phyloP scores from a whole-genome alignment of 495 filamentous ascomycete species.

The Penicillium flavigenum region DNA sequence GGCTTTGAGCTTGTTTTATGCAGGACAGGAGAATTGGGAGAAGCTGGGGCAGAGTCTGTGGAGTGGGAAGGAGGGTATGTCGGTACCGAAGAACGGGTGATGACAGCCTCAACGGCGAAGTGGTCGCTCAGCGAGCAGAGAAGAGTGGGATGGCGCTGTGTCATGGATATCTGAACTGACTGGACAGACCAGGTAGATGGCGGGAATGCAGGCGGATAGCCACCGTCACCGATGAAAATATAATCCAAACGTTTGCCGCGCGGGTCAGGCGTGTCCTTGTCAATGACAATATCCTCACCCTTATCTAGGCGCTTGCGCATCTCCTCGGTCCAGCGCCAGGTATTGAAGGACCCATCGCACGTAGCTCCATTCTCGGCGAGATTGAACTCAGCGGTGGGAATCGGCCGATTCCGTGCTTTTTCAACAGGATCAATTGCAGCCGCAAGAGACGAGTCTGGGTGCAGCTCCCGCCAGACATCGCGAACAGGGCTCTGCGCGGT shows the following conservation, averaged over 20 bases:
- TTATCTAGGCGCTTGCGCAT: slow-evolving; percentile 58
- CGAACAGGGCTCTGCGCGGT: slow-evolving; percentile 72
- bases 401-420: slow-evolving; percentile 39
- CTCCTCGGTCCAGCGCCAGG: slow-evolving; percentile 82
- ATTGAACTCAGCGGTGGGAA: slow-evolving; percentile 75
- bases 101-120: slow-evolving; percentile 67
- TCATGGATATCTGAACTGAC: slow-evolving; percentile 73
- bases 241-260: slow-evolving; percentile 90
- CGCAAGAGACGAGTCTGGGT: slow-evolving; percentile 78
- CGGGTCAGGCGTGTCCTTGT: slow-evolving; percentile 63
- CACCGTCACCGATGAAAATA: slow-evolving; percentile 68
- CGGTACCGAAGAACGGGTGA: slow-evolving; percentile 26
- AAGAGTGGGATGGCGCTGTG: slow-evolving; percentile 73
- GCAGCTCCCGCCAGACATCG: slow-evolving; percentile 77
- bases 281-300: slow-evolving; percentile 54
- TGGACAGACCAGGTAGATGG: slow-evolving; percentile 62
- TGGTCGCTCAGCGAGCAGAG: slow-evolving; percentile 89
- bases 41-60: neutral
- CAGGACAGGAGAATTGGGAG: slow-evolving; percentile 16
- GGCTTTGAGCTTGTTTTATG: slow-evolving; percentile 21
- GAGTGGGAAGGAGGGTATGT: neutral
- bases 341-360: slow-evolving; percentile 83
- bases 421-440: slow-evolving; percentile 65
- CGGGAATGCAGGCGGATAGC: slow-evolving; percentile 34
- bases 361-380: slow-evolving; percentile 78